Conservation (phyloP, 2,329 filamentous ascomycete genomes). For the Colletotrichum sublineola region DNA sequence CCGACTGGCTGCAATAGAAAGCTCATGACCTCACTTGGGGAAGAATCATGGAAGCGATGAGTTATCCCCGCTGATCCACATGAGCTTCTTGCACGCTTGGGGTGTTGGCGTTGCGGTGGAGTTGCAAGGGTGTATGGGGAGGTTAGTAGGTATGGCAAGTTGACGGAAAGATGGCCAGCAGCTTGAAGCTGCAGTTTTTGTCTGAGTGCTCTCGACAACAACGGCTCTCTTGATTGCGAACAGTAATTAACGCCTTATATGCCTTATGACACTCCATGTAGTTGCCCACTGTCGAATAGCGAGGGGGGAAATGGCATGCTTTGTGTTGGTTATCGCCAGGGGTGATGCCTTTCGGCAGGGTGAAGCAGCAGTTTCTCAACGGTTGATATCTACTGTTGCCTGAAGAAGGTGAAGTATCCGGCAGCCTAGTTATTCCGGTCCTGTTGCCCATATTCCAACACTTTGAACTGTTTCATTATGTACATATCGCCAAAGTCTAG, state of each 20-base stretch:
- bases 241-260: not conserved
- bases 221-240: not conserved
- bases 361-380: no score
- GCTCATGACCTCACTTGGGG: not conserved
- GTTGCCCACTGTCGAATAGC: no score
- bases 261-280: no score
- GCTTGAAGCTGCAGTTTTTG: not conserved
- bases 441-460: no score
- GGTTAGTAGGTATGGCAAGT: not conserved
- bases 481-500: no score
- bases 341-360: no score
- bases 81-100: not conserved
- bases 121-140: not conserved
- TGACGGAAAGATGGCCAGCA: not conserved
- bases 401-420: no score
- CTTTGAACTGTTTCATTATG: no score
- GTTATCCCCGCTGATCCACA: conserved; percentile 8
- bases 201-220: not conserved
- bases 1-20: not conserved
- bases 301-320: no score
- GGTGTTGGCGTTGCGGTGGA: not conserved
- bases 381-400: no score
- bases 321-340: no score
- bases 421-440: no score
- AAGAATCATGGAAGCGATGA: not conserved